phyloP scores from a whole-genome alignment of 148 eudicot genomes.

The Vaccinium darrowii region DNA sequence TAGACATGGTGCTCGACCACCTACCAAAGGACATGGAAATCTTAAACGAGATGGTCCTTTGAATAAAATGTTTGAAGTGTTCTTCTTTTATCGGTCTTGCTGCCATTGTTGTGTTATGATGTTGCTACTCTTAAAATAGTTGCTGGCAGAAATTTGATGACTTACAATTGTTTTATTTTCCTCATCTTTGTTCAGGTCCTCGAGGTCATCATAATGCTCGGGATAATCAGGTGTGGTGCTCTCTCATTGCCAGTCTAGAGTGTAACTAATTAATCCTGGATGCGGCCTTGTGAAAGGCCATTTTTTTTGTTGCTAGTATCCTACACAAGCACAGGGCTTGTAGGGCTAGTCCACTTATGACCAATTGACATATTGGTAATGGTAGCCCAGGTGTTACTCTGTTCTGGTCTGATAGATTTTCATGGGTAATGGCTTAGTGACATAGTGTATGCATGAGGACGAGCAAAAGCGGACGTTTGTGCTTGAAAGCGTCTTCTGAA shows the following conservation, averaged over 20 bases:
- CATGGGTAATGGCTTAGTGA: neutral
- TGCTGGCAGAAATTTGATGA: neutral
- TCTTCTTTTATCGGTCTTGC: neutral
- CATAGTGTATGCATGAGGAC: neutral
- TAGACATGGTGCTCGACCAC: neutral
- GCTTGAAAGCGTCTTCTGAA: neutral
- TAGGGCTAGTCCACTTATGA: neutral
- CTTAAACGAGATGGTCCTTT: neutral
- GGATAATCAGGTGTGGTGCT: conserved; percentile 61
- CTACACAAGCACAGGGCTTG: neutral
- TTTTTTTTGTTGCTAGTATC: neutral
- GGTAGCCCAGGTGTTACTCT: neutral
- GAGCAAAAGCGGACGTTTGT: neutral
- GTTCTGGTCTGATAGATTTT: neutral
- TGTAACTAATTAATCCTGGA: conserved; percentile 11
- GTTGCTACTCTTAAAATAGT: neutral
- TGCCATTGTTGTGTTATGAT: neutral
- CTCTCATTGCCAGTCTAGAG: conserved; percentile 12
- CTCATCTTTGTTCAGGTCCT: conserved; percentile 57
- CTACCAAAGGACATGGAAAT: conserved; percentile 3
- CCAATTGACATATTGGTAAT: neutral
- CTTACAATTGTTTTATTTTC: neutral
- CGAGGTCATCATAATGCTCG: conserved; percentile 59
- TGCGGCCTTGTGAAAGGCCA: conserved; percentile 6
- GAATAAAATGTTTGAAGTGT: neutral